A percentile compares a stretch with the other conserved stretches of the same genome.
phyloP scores from a whole-genome alignment of 2,329 filamentous ascomycete genomes.

The Leptosphaerulina australis region DNA sequence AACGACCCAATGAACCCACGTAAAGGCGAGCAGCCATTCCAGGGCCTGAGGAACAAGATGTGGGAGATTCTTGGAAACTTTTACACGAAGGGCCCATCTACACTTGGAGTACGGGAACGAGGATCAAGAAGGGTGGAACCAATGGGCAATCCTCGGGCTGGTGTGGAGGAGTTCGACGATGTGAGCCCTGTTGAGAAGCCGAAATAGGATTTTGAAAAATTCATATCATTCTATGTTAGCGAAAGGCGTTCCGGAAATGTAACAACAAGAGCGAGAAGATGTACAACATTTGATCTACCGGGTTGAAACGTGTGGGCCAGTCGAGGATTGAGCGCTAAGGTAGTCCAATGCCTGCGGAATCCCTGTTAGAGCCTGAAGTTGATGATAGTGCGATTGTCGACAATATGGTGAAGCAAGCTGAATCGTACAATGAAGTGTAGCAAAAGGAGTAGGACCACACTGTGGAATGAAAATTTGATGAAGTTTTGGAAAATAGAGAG shows the following conservation, averaged over 20 bases:
- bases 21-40: constrained; percentile 42
- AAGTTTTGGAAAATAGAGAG: neutral
- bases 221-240: constrained; percentile 10
- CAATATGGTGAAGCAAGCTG: too few relatives aligned
- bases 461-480: neutral
- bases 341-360: neutral
- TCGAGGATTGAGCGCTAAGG: neutral
- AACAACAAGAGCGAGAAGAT: constrained; percentile 7
- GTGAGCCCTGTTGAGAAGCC: constrained; percentile 1
- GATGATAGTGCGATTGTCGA: neutral
- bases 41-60: constrained; percentile 35
- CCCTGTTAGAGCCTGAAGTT: neutral
- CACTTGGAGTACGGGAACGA: constrained; percentile 13
- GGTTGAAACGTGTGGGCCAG: neutral
- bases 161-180: constrained; percentile 5
- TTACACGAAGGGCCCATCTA: constrained; percentile 36
- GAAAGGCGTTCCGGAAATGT: constrained; percentile 3
- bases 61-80: constrained; percentile 35
- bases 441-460: neutral
- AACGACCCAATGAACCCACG: constrained; percentile 41
- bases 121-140: constrained; percentile 21
- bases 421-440: neutral
- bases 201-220: neutral
- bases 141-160: constrained; percentile 5
- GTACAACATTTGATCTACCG: constrained; percentile 4